A percentile compares a stretch with the other conserved stretches of the same genome.
Conservation (phyloP, 2,329 filamentous ascomycete genomes). For the Macrophomina tecta region DNA sequence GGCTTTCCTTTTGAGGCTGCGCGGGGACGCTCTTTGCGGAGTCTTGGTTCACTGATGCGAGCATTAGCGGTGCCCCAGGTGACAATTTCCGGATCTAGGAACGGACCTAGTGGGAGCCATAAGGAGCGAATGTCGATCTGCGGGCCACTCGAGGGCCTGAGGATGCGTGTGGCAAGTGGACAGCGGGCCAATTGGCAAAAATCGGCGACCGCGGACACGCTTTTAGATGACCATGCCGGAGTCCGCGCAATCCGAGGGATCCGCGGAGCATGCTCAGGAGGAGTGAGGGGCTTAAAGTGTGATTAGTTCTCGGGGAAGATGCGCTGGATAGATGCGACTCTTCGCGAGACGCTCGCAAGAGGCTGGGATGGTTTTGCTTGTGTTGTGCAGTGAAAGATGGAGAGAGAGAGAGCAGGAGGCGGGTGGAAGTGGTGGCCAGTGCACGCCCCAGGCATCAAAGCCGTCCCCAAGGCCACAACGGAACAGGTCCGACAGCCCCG, state of each 20-base stretch:
- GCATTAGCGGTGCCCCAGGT: not conserved
- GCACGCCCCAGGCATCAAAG: too few species aligned
- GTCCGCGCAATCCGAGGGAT: constrained; percentile 10
- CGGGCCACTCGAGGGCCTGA: not conserved
- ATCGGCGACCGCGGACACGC: not conserved
- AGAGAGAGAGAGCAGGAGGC: too few species aligned
- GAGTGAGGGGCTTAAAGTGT: not conserved
- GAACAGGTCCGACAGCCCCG: too few species aligned
- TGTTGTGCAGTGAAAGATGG: too few species aligned
- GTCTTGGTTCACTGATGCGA: not conserved
- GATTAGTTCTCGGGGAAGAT: not conserved
- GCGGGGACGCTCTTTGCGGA: not conserved
- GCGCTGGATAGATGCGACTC: not conserved
- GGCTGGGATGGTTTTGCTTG: too few species aligned
- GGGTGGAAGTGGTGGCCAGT: too few species aligned
- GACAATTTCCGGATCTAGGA: not conserved
- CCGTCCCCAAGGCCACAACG: too few species aligned
- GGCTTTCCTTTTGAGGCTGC: not conserved
- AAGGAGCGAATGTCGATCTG: not conserved
- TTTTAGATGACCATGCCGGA: constrained; percentile 7
- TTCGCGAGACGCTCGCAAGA: too few species aligned
- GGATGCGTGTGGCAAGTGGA: not conserved
- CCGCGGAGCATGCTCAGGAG: not conserved
- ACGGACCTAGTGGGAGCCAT: constrained; percentile 15
- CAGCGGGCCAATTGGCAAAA: not conserved